Evolutionary conservation across 306 rosid species (phyloP).

Genomic region (Mimosa pudica): DNA sequence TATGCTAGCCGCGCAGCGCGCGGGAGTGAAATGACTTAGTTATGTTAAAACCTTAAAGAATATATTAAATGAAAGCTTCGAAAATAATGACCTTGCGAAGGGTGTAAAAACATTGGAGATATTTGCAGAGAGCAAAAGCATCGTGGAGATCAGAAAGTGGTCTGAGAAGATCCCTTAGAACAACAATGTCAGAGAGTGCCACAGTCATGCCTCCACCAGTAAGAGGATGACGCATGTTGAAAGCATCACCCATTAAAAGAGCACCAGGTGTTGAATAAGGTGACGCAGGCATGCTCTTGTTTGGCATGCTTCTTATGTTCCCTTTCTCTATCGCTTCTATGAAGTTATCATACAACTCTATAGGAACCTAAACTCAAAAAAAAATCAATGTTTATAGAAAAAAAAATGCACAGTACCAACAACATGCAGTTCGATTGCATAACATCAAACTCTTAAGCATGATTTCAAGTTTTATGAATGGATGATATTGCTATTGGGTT

Average conservation of each 20-base stretch:
- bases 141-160: slow-evolving; percentile 54
- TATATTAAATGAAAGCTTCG: neutral
- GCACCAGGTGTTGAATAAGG: slow-evolving; percentile 82
- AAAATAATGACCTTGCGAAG: slow-evolving; percentile 48
- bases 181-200: slow-evolving; percentile 70
- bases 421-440: too few species aligned
- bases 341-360: slow-evolving; percentile 56
- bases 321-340: slow-evolving; percentile 74
- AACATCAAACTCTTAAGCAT: too few species aligned
- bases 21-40: too few species aligned
- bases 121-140: slow-evolving; percentile 51
- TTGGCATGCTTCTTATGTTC: slow-evolving; percentile 74
- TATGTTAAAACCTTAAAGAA: neutral
- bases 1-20: too few species aligned
- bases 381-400: neutral
- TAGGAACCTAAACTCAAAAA: slow-evolving; percentile 58
- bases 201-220: slow-evolving; percentile 98
- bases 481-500: neutral
- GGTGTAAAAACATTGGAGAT: slow-evolving; percentile 63
- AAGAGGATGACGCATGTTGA: slow-evolving; percentile 93
- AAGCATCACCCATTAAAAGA: slow-evolving; percentile 85
- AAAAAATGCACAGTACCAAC: too few species aligned
- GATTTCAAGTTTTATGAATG: too few species aligned
- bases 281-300: slow-evolving; percentile 79
- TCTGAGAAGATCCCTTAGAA: slow-evolving; percentile 54